phyloP scores from a whole-genome alignment of 768 basidiomycete species.

The Exsudoporus frostii region DNA sequence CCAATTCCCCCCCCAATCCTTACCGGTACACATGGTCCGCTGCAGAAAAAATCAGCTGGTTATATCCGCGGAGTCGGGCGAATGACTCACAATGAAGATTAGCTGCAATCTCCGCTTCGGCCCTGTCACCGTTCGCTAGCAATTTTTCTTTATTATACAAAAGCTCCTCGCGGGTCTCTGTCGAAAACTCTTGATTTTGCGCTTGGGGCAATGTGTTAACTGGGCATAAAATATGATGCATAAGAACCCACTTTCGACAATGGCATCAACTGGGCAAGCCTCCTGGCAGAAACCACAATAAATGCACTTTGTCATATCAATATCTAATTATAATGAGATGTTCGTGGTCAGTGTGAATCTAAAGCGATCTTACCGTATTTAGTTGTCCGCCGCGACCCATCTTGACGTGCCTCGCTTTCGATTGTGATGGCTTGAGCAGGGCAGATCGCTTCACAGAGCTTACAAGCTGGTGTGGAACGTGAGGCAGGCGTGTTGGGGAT shows the following conservation, averaged over 20 bases:
- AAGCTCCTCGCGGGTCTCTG: conserved; percentile 96
- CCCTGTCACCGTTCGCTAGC: conserved; percentile 91
- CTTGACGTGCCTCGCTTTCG: conserved; percentile 93
- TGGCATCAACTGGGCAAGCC: conserved; percentile 98
- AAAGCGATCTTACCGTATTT: conserved; percentile 72
- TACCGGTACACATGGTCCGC: conserved; percentile 88
- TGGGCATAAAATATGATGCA: conserved; percentile 7
- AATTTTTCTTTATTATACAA: conserved; percentile 99
- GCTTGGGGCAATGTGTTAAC: conserved; percentile 45
- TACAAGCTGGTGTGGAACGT: conserved; percentile 67
- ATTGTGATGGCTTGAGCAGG: conserved; percentile 99
- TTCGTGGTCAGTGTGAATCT: neutral
- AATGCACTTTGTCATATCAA: conserved; percentile 99
- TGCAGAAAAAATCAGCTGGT: conserved; percentile 33
- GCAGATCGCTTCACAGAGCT: conserved; percentile 98
- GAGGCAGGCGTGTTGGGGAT: conserved; percentile 1
- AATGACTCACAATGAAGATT: conserved; percentile 69
- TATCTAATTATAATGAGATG: conserved; percentile 51
- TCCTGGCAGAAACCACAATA: conserved; percentile 99
- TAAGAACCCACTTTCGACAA: conserved; percentile 85
- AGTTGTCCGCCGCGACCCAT: conserved; percentile 95
- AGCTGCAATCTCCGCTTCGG: conserved; percentile 97
- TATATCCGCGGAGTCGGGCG: conserved; percentile 10
- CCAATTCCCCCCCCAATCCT: conserved; percentile 19
- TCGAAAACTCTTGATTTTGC: conserved; percentile 96